These are phyloP conservation scores for Phytophthora nicotianae DNA, from an alignment of 352 stramenopile species.

Conservation along the genomic window DNA sequence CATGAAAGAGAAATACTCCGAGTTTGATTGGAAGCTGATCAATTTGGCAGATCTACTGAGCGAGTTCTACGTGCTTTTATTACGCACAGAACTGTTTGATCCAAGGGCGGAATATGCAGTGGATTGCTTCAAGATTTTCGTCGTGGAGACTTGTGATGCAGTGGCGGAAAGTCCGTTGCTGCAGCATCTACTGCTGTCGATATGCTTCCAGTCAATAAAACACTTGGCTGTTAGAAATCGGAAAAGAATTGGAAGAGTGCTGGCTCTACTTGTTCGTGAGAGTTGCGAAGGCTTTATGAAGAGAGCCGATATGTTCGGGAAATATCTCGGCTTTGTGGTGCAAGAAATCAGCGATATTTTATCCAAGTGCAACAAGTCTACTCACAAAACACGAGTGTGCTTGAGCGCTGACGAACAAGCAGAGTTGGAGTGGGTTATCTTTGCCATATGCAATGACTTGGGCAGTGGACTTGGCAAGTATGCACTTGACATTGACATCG, in stretches of 20 bases:
- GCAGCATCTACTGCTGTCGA: conserved; percentile 71
- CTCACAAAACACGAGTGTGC: neutral
- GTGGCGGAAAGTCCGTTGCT: conserved; percentile 48
- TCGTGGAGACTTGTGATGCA: conserved; percentile 46
- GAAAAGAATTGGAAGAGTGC: conserved; percentile 33
- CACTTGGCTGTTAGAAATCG: conserved; percentile 40
- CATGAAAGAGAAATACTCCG: conserved; percentile 73
- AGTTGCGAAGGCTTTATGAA: conserved; percentile 72
- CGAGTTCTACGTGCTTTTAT: conserved; percentile 65
- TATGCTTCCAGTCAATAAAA: conserved; percentile 73
- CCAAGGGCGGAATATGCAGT: conserved; percentile 55
- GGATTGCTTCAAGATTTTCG: conserved; percentile 72
- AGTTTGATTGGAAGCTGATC: conserved; percentile 66
- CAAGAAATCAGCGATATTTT: conserved; percentile 78
- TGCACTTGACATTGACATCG: conserved; percentile 64
- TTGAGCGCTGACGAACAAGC: conserved; percentile 64
- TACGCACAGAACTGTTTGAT: conserved; percentile 44
- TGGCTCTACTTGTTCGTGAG: conserved; percentile 67
- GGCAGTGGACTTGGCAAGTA: conserved; percentile 73
- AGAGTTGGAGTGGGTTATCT: conserved; percentile 80
- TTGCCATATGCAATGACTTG: conserved; percentile 79
- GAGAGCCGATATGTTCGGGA: conserved; percentile 71
- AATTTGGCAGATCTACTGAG: conserved; percentile 67
- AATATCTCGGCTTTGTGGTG: conserved; percentile 78
- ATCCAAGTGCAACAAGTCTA: conserved; percentile 24